phyloP scores from a whole-genome alignment of 768 basidiomycete species.

The Atractiella rhizophila region DNA sequence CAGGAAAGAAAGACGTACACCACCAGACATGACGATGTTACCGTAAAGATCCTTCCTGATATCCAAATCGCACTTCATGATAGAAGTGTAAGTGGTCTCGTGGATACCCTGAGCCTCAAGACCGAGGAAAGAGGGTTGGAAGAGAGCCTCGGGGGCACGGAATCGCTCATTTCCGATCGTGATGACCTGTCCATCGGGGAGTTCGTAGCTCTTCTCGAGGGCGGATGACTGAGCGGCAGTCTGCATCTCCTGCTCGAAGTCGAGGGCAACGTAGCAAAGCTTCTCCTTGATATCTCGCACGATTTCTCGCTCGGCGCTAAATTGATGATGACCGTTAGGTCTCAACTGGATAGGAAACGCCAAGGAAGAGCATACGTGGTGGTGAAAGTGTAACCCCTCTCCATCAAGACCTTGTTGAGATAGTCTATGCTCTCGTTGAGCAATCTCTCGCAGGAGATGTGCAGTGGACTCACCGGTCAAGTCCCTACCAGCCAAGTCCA shows the following conservation, averaged over 20 bases:
- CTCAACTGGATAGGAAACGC: too few relatives aligned
- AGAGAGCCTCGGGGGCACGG: conserved; percentile 36
- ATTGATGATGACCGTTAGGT: conserved; percentile 21
- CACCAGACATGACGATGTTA: conserved; percentile 68
- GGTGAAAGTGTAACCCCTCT: conserved; percentile 82
- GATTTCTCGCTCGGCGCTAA: conserved; percentile 50
- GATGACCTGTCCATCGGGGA: conserved; percentile 81
- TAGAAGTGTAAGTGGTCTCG: conserved; percentile 68
- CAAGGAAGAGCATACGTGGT: too few relatives aligned
- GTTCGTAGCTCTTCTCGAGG: conserved; percentile 77
- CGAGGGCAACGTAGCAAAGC: conserved; percentile 79
- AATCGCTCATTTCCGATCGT: conserved; percentile 80
- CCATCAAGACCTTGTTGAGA: conserved; percentile 59
- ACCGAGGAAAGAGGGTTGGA: conserved; percentile 50
- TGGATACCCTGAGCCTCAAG: conserved; percentile 74
- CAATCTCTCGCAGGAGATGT: background rate
- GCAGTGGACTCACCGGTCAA: conserved; percentile 48
- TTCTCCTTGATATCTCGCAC: conserved; percentile 95
- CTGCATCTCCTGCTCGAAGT: conserved; percentile 80
- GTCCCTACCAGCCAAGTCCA: conserved; percentile 81
- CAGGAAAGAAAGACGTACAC: conserved; percentile 22
- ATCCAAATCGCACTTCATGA: conserved; percentile 63
- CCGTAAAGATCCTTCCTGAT: conserved; percentile 48
- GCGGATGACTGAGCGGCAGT: conserved; percentile 69
- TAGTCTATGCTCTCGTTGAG: conserved; percentile 18